Conservation (phyloP, 257 asterid species). For the Petrea volubilis region DNA sequence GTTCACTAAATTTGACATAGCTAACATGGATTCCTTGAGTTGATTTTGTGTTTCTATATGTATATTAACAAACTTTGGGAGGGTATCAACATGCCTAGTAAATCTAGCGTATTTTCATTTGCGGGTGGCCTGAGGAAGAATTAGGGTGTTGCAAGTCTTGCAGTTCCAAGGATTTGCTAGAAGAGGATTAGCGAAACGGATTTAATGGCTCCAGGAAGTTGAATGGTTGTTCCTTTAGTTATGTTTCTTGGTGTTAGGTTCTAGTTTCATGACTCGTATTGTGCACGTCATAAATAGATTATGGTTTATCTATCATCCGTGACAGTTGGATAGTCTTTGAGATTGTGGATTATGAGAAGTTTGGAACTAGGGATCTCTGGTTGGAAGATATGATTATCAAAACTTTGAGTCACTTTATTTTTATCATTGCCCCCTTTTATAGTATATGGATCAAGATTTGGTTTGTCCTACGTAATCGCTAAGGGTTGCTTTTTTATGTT, state of each 20-base stretch:
- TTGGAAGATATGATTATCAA: neutral
- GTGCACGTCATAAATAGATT: slow-evolving; percentile 4
- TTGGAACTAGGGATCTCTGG: neutral
- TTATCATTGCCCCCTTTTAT: neutral
- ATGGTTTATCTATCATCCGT: neutral
- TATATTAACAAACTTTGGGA: neutral
- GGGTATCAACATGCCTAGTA: slow-evolving; percentile 8
- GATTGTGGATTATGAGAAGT: slow-evolving; percentile 15
- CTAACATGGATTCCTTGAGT: slow-evolving; percentile 7
- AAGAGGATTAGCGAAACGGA: slow-evolving; percentile 6
- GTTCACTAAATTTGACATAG: neutral
- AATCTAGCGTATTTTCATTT: slow-evolving; percentile 4
- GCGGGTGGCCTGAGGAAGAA: neutral
- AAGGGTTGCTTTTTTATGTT: neutral
- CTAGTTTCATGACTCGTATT: neutral
- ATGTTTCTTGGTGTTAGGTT: slow-evolving; percentile 1
- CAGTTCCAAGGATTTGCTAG: slow-evolving; percentile 11
- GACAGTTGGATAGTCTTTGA: neutral
- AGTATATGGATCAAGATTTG: neutral
- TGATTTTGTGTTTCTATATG: slow-evolving; percentile 5
- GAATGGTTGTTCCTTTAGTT: neutral
- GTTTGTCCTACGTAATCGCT: neutral
- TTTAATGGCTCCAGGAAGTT: slow-evolving; percentile 8
- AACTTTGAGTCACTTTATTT: neutral
- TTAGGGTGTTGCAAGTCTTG: slow-evolving; percentile 11